Percentiles rank a stretch among this genome's conserved stretches.
Evolutionary conservation across 345 rosid genomes (phyloP).

Genomic region (Lenwebbia sp.): DNA sequence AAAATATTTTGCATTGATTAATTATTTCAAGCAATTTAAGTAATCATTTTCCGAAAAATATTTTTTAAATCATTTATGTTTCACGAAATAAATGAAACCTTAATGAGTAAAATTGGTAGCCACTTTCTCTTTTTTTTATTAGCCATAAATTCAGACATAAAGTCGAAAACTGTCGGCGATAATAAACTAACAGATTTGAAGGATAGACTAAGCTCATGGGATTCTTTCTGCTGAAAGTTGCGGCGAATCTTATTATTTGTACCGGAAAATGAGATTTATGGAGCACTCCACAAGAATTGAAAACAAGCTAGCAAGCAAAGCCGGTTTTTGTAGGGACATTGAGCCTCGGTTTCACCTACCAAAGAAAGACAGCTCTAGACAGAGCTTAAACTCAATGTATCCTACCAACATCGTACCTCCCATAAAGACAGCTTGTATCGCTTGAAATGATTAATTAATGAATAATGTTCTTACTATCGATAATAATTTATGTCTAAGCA

Average conservation of each 20-base stretch:
- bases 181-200: background rate
- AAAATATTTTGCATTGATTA: too few relatives aligned
- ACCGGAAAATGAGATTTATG: background rate
- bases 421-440: too few relatives aligned
- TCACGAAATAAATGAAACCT: too few relatives aligned
- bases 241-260: background rate
- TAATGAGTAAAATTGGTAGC: background rate
- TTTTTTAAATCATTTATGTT: too few relatives aligned
- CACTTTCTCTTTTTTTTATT: background rate
- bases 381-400: too few relatives aligned
- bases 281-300: background rate
- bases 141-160: background rate
- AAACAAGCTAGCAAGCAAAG: background rate
- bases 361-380: background rate
- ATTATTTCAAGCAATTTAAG: too few relatives aligned
- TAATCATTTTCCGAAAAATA: too few relatives aligned
- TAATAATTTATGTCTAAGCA: too few relatives aligned
- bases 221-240: background rate
- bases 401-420: too few relatives aligned
- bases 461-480: too few relatives aligned
- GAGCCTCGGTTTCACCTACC: background rate
- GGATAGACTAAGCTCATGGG: background rate
- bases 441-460: too few relatives aligned
- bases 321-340: background rate
- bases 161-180: background rate